Evolutionary conservation across 2,329 filamentous ascomycete genomes (phyloP), one percentile per base, ranked within the genome.

Genomic region (Colletotrichum sp.): DNA sequence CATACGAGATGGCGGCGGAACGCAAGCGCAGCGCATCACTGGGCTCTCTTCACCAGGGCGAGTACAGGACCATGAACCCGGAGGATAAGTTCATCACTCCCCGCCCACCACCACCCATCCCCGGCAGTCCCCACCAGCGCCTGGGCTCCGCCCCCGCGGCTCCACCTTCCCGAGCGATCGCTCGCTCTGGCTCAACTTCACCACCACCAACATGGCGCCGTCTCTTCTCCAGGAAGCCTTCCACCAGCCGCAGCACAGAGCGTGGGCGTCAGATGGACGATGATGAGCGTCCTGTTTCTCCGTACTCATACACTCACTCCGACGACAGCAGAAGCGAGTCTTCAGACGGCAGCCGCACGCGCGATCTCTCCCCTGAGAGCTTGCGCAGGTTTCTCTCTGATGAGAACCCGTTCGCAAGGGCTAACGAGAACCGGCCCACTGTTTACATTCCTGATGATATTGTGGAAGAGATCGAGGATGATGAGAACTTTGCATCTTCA

Each of bases 51-150:
- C 85, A 88, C 67, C 88, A 86, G 59, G 87, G 89, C 69, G 89
- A 93, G 79, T 90, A 91, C 80, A 94, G 92, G 82, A 97, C 95
- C 2, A 94, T 96, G 90, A 91, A 96, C 79, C 95, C 95, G 0
- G 88, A 90, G 34, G 94, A 95, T 86, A 95, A 94, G 82, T 98
- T 93, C 82, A 88, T 92, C 79, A 92, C 93, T 36, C 95, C 94
- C 13, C 89, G 93, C 69, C 91, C 78, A 82, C 63, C 78, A 81
- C 52, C 81, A 82, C 76, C 82, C 78, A 86, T 87, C 78, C 87
- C 91, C 62, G 81, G 86, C 72, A 76, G 78, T n/a, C 80, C 86
- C 29, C 81, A 86, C 25, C 85, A 82, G 49, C 83, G 83, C 25
- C 77, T 78, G 9, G 83, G 27, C 67, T 84, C 64, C 78, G 82